A percentile compares a stretch with the other conserved stretches of the same genome.
phyloP scores from a whole-genome alignment of 805 yeast genomes.

The Starmerella kuoi region DNA sequence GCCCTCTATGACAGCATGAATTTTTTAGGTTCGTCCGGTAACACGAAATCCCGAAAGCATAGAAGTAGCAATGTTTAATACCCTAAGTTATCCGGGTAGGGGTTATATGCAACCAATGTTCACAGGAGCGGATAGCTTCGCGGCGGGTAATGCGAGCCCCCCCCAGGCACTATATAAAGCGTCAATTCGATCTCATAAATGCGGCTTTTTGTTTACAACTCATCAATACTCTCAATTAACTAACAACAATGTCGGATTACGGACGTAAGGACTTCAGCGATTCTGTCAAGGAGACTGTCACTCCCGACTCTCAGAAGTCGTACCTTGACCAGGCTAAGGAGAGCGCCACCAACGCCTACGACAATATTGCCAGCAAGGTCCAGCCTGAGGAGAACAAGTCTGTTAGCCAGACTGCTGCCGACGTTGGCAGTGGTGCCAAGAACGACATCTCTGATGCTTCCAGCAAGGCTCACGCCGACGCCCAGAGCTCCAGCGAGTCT shows the following conservation, averaged over 20 bases:
- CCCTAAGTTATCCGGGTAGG: not conserved
- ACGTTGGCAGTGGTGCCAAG: conserved; percentile 44
- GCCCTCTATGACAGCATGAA: too few relatives aligned
- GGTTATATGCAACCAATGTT: not conserved
- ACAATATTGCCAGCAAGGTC: conserved; percentile 43
- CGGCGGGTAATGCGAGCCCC: not conserved
- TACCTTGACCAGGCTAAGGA: conserved; percentile 59
- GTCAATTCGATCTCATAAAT: not conserved
- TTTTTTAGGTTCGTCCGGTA: too few relatives aligned
- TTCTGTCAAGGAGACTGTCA: conserved; percentile 52
- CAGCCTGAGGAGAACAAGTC: conserved; percentile 45
- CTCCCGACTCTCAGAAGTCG: conserved; percentile 59
- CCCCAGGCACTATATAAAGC: not conserved
- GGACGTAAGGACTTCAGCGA: conserved; percentile 69
- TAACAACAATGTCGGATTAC: conserved; percentile 25
- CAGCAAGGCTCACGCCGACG: conserved; percentile 28
- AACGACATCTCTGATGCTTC: conserved; percentile 38
- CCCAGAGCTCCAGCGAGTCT: conserved; percentile 15
- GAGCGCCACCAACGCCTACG: conserved; percentile 50
- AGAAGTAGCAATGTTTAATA: not conserved
- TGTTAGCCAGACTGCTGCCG: conserved; percentile 51
- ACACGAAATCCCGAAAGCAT: too few relatives aligned
- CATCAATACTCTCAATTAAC: not conserved
- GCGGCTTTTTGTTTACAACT: not conserved
- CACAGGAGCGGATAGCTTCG: not conserved